Evolutionary conservation across 1,139 yeast genomes (phyloP).

Genomic region (Wickerhamiella pararugosa): DNA sequence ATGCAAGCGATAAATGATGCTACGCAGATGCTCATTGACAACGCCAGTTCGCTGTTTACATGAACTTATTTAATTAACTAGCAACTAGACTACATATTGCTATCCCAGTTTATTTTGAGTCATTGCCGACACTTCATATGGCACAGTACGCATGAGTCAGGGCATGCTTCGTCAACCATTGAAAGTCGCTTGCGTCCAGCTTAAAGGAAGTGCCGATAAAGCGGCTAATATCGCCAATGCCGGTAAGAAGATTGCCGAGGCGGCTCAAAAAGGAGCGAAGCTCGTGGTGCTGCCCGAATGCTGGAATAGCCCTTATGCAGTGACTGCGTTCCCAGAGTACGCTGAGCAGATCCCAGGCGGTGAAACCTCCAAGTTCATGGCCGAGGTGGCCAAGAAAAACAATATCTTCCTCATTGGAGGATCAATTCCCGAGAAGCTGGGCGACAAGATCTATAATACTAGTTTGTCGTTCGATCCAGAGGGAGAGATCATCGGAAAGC

Average conservation of each 20-base stretch:
- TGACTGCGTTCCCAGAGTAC: constrained; percentile 68
- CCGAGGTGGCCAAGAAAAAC: constrained; percentile 47
- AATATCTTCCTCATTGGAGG: constrained; percentile 69
- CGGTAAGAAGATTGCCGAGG: constrained; percentile 38
- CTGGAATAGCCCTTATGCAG: constrained; percentile 91
- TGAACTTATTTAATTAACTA: no score
- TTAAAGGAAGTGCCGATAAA: constrained; percentile 60
- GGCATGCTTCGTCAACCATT: constrained; percentile 22
- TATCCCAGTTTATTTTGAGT: not conserved
- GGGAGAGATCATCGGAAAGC: constrained; percentile 70
- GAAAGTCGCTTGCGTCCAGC: constrained; percentile 63
- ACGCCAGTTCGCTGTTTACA: constrained; percentile 16
- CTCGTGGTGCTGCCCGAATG: constrained; percentile 73
- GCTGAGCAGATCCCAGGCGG: constrained; percentile 65
- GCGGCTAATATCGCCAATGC: constrained; percentile 46
- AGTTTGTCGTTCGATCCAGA: constrained; percentile 54
- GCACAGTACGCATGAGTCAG: no score
- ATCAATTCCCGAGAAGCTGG: constrained; percentile 64
- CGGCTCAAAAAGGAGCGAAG: constrained; percentile 32
- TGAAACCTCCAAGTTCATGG: constrained; percentile 47
- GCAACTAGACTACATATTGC: no score
- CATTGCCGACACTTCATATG: not conserved
- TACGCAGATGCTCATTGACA: constrained; percentile 58
- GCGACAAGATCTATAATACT: constrained; percentile 61
- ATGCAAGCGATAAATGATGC: constrained; percentile 72